Evolutionary conservation across 1,284 basidiomycete species (phyloP).

Genomic region (Ceratobasidium sp.): DNA sequence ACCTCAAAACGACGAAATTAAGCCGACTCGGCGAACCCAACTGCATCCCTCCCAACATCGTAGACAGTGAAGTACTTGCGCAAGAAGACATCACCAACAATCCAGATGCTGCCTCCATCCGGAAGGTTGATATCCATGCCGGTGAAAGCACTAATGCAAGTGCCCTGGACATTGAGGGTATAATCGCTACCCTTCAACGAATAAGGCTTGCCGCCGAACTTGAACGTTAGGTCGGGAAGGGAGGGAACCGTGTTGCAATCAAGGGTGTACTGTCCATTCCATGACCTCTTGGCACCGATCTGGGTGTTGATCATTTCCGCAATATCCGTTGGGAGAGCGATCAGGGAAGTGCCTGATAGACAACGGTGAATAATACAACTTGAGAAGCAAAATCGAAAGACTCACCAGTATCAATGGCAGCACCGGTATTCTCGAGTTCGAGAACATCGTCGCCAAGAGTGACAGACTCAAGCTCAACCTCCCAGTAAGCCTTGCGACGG

Average conservation of each 20-base stretch:
- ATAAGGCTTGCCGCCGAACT: slow-evolving; percentile 85
- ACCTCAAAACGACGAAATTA: slow-evolving; percentile 49
- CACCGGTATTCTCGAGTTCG: slow-evolving; percentile 91
- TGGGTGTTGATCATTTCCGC: slow-evolving; percentile 99
- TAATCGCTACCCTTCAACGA: slow-evolving; percentile 89
- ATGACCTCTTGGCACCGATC: slow-evolving; percentile 91
- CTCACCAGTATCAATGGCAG: slow-evolving; percentile 95
- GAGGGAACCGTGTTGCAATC: slow-evolving; percentile 87
- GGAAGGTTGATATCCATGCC: slow-evolving; percentile 93
- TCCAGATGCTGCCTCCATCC: slow-evolving; percentile 86
- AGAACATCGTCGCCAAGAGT: slow-evolving; percentile 87
- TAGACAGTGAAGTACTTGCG: slow-evolving; percentile 95
- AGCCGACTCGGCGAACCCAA: slow-evolving; percentile 81
- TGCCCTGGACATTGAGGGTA: slow-evolving; percentile 87
- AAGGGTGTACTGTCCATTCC: slow-evolving; percentile 95
- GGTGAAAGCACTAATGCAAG: slow-evolving; percentile 95
- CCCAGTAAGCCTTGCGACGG: slow-evolving; percentile 98
- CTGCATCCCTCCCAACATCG: slow-evolving; percentile 86
- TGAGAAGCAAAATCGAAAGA: slow-evolving; percentile 33
- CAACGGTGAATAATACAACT: slow-evolving; percentile 8
- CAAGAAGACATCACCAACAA: slow-evolving; percentile 91
- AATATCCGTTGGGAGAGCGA: slow-evolving; percentile 92
- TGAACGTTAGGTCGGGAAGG: slow-evolving; percentile 91
- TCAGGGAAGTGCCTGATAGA: slow-evolving; percentile 84
- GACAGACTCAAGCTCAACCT: slow-evolving; percentile 92